Base-by-base conservation (phyloP, 2,329 filamentous ascomycete genomes). In the Epichloe festucae region DNA sequence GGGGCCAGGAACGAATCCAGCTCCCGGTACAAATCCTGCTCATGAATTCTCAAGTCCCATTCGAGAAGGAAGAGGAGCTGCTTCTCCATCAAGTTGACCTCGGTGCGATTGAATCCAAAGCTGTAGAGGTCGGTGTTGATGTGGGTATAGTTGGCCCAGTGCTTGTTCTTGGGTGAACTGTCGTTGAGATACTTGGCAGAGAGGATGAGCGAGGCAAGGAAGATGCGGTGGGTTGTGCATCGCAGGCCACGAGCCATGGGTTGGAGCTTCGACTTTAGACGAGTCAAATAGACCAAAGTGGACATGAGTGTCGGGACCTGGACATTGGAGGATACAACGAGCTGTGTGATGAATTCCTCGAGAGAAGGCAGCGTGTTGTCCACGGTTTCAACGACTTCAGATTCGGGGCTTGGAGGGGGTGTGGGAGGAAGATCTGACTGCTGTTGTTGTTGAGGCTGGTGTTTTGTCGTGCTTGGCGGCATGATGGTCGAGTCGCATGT, bases 31-130 rank as follows among this genome's bases (percentile, higher is more conserved):
- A 98, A 82, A 62, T 97, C 89, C 52, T 90, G 77, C 63, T 89
- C 82, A 42, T 77, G 83, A 63, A 98, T 89, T 59, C 87, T 80
- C 54, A 95, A 80, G 59, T 98, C 89, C 89, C 90, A 98, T 66
- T 96, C 87, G 45, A 98, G 77, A 43, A 98, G 79, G 74, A 89
- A 93, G 49, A 98, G 84, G 34, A 98, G 79, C 72, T 98, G 93
- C 78, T 95, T 94, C 78, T 98, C 93, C 93, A 98, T 98, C 56
- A 97, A 78, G 74, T 98, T 98, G 62, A 98, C 93, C 72, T 98
- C 93, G 38, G 88, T 93, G 59, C 90, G 78, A 62, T 84, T 91
- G 76, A 98, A 97, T 60, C 89, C 87, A 63, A 97, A 98, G 63
- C 76, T 80, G 64, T 73, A 76, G 55, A 61, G 65, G 8, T 75